Evolutionary conservation across 2,329 filamentous ascomycete species (phyloP), one percentile per base, ranked within the genome.

Genomic region (Macrophomina phaseolina): DNA sequence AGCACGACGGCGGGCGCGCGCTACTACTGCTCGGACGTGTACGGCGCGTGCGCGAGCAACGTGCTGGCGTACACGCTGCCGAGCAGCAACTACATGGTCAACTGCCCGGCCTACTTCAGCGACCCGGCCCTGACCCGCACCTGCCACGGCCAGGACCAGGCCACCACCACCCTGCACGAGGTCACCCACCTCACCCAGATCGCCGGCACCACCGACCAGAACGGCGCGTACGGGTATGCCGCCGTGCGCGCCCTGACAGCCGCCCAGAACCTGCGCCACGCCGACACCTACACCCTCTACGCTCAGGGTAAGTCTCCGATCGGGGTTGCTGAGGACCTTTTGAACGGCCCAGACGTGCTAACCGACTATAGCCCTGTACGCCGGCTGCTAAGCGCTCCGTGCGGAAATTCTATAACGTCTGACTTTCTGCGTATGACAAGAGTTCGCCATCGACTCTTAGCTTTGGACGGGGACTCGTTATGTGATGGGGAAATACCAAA

Each of bases 111-210:
- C 23, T 89, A 84, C 78, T 91, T 88, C 80, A 83, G 73, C 53
- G 78, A 76, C 14, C 81, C 85, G 0, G 80, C 81, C 1, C 67
- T 86, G 38, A 78, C 83, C 7, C 71, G 70, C 8, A 77, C 74
- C 0, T 91, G 89, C 80, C 87, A 90, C 73, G 83, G 73, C 2
- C 88, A 91, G 77, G 89, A 90, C 73, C 86, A 89, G 78, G 87
- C 86, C 3, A 89, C 85, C 8, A 90, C 89, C 16, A 83, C 83
- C 36, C 76, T 91, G 16, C 89, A 91, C 72, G 89, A 91, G 81
- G 81, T 84, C 70, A 90, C 89, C 8, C 89, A 91, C 73, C 81
- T 84, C 18, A 77, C 84, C 73, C 82, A 79, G 78, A 81, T 84
- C 14, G 86, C 86, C 65, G 86, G 87, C 9, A 90, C 88, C 2